Evolutionary conservation across 208 protist genomes (phyloP).

Genomic region (Novymonas esmeraldas): DNA sequence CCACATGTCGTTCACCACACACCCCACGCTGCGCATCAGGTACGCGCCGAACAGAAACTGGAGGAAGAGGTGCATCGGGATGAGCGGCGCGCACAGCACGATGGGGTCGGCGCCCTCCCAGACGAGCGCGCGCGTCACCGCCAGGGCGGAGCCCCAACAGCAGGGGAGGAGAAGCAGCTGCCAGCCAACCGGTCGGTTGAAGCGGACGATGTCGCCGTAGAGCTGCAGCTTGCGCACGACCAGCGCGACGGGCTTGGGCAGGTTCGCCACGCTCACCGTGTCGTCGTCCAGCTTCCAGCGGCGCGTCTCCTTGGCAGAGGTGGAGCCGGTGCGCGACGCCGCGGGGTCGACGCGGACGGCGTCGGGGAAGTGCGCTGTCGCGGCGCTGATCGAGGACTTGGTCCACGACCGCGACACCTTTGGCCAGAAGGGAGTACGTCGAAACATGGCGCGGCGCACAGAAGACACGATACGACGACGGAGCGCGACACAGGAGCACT

Average conservation of each 20-base stretch:
- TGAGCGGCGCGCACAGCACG: conserved; percentile 74
- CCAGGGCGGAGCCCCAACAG: conserved; percentile 79
- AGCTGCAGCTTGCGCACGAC: conserved; percentile 38
- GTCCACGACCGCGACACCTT: conserved; percentile 84
- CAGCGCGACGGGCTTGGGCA: conserved; percentile 47
- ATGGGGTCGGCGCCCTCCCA: conserved; percentile 87
- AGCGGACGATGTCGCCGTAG: conserved; percentile 70
- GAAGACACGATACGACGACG: too few species aligned
- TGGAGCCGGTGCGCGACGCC: conserved; percentile 34
- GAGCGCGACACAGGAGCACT: neutral
- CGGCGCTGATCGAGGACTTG: conserved; percentile 53
- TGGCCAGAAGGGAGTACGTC: conserved; percentile 42
- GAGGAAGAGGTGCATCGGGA: conserved; percentile 74
- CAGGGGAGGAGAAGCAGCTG: conserved; percentile 79
- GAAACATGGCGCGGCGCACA: conserved; percentile 49
- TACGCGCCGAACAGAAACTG: conserved; percentile 74
- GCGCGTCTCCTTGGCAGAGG: conserved; percentile 66
- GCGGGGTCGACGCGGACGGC: conserved; percentile 66
- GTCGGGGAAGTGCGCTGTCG: conserved; percentile 78
- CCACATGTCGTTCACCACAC: conserved; percentile 88
- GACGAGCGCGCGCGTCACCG: conserved; percentile 80
- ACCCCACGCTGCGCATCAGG: conserved; percentile 81
- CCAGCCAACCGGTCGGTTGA: conserved; percentile 71
- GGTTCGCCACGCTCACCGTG: conserved; percentile 21
- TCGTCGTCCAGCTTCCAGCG: conserved; percentile 62